Conservation (phyloP, 257 asterid species). For the Przewalskia tangutica region DNA sequence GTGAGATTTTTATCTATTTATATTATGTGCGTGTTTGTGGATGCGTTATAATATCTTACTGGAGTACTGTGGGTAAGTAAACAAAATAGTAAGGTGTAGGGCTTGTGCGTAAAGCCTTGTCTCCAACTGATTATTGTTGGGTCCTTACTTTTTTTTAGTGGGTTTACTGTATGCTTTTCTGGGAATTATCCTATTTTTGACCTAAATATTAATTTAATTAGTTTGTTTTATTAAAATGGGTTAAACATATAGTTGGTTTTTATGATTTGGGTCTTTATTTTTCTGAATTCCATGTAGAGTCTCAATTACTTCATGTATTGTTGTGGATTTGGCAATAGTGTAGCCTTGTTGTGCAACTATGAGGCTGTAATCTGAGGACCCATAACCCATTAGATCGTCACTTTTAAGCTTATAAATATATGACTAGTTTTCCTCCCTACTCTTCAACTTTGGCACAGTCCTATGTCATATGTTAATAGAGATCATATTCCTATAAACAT, state of each 20-base stretch:
- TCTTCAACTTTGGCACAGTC: too few relatives aligned
- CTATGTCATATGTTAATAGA: too few relatives aligned
- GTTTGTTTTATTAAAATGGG: background rate
- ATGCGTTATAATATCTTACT: background rate
- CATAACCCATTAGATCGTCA: too few relatives aligned
- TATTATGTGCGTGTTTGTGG: background rate
- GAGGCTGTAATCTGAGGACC: too few relatives aligned
- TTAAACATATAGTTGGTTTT: background rate
- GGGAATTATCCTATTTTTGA: background rate
- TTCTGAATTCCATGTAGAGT: background rate
- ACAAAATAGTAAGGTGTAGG: background rate
- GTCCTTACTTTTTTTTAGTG: background rate
- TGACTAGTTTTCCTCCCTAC: too few relatives aligned
- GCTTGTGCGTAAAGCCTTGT: background rate
- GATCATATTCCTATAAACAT: too few relatives aligned
- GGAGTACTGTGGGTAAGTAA: background rate
- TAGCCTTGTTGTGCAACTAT: background rate
- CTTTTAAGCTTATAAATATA: too few relatives aligned
- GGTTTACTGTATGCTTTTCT: background rate
- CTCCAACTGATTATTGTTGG: background rate
- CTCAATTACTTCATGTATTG: background rate
- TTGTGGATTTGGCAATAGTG: background rate
- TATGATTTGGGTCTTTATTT: background rate
- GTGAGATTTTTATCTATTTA: background rate
- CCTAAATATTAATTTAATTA: too few relatives aligned